Percentiles rank a stretch among this genome's conserved stretches.
These are phyloP conservation scores for Sophora flavescens DNA, from an alignment of 306 rosid genomes.

Conservation along the genomic window DNA sequence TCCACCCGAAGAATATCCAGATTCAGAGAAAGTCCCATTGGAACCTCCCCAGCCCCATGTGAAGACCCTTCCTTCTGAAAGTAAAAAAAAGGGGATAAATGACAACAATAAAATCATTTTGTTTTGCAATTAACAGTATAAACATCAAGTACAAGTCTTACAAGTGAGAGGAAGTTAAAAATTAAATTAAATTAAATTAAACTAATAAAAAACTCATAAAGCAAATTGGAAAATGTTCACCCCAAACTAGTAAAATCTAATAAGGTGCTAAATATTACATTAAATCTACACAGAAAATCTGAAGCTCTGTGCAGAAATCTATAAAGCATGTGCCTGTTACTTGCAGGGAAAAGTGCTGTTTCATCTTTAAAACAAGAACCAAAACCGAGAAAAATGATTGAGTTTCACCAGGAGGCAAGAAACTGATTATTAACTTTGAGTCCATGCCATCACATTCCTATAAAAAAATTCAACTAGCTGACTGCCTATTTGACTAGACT, in stretches of 20 bases:
- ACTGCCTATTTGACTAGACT: background rate
- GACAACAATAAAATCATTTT: constrained; percentile 4
- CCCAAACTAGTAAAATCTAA: constrained; percentile 2
- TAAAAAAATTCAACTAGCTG: constrained; percentile 9
- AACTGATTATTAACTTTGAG: background rate
- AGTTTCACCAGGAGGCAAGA: constrained; percentile 9
- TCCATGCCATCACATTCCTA: background rate
- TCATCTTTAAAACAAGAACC: background rate
- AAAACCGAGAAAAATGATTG: constrained; percentile 2
- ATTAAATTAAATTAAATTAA: constrained; percentile 22
- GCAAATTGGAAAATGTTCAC: constrained; percentile 7
- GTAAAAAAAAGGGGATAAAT: constrained; percentile 38
- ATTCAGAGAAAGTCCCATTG: constrained; percentile 85
- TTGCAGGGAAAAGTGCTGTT: constrained; percentile 11
- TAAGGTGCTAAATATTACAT: constrained; percentile 20
- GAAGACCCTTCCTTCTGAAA: constrained; percentile 77
- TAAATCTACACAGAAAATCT: constrained; percentile 10
- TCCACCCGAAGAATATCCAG: constrained; percentile 90
- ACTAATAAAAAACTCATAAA: background rate
- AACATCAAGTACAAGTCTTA: constrained; percentile 43
- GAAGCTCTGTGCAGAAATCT: constrained; percentile 27
- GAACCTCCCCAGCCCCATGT: constrained; percentile 99
- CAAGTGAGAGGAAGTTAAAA: constrained; percentile 39
- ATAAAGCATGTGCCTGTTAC: background rate
- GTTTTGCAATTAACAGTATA: constrained; percentile 28